phyloP scores from a whole-genome alignment of 1,139 yeast genomes.

The Pichiaceae sp. region DNA sequence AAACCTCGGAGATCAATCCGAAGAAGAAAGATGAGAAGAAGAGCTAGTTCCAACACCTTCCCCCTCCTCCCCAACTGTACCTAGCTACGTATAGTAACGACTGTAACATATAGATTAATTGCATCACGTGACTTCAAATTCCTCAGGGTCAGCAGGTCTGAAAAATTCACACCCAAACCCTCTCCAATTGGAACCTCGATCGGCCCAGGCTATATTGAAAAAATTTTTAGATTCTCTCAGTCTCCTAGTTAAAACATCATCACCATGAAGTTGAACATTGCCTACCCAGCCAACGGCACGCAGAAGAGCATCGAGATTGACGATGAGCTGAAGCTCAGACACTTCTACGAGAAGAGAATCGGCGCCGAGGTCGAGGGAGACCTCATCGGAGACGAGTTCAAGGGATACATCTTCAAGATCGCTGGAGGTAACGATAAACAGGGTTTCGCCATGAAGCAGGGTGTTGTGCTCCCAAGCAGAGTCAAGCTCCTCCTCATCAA shows the following conservation, averaged over 20 bases:
- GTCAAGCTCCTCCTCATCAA: conserved; percentile 90
- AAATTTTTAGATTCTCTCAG: not conserved
- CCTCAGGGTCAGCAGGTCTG: too few species aligned
- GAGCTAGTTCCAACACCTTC: too few species aligned
- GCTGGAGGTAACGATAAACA: conserved; percentile 99
- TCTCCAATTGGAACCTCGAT: too few species aligned
- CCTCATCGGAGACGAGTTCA: conserved; percentile 96
- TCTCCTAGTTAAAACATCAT: not conserved
- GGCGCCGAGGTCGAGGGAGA: conserved; percentile 99
- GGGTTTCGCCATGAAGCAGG: conserved; percentile 99
- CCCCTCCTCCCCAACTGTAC: too few species aligned
- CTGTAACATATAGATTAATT: too few species aligned
- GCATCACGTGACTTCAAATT: too few species aligned
- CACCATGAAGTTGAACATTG: conserved; percentile 76
- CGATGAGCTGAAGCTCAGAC: conserved; percentile 98
- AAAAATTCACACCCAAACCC: too few species aligned
- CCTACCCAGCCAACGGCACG: conserved; percentile 99
- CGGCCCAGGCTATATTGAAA: too few species aligned
- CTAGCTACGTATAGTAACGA: too few species aligned
- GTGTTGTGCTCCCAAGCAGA: conserved; percentile 99
- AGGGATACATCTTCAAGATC: conserved; percentile 97
- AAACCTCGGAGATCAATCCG: too few species aligned
- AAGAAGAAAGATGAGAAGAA: not conserved
- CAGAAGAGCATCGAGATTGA: conserved; percentile 96
- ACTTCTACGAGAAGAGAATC: conserved; percentile 98